Evolutionary conservation across 106 monocot species (phyloP).

Genomic region (Dendrobium catenatum): DNA sequence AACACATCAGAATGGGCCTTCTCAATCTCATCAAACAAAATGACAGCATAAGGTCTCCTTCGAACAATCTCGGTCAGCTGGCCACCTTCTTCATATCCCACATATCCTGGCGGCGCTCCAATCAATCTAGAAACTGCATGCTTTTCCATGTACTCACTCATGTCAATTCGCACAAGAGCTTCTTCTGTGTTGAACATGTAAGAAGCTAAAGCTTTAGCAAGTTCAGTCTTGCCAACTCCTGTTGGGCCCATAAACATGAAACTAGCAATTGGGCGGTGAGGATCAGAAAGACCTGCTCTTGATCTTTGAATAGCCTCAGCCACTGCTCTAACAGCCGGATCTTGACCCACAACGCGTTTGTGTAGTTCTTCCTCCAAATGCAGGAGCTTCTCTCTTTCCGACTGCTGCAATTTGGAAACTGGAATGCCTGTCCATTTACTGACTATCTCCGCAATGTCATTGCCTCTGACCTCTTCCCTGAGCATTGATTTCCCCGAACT

Average conservation of each 20-base stretch:
- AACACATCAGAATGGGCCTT: slow-evolving; percentile 98
- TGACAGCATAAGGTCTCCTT: slow-evolving; percentile 81
- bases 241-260: slow-evolving; percentile 99
- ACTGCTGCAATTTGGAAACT: slow-evolving; percentile 88
- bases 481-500: slow-evolving; percentile 94
- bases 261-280: slow-evolving; percentile 93
- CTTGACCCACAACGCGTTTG: slow-evolving; percentile 91
- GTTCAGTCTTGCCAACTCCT: slow-evolving; percentile 94
- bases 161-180: slow-evolving; percentile 94
- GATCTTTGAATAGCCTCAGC: slow-evolving; percentile 97
- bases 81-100: slow-evolving; percentile 98
- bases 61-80: slow-evolving; percentile 86
- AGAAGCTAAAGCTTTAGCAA: slow-evolving; percentile 90
- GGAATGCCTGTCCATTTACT: slow-evolving; percentile 99
- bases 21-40: slow-evolving; percentile 98
- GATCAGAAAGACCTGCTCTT: slow-evolving; percentile 89
- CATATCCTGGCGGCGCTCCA: slow-evolving; percentile 95
- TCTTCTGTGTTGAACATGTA: slow-evolving; percentile 98
- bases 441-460: slow-evolving; percentile 95
- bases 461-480: slow-evolving; percentile 84
- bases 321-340: slow-evolving; percentile 82
- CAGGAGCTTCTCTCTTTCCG: slow-evolving; percentile 91
- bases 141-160: slow-evolving; percentile 99
- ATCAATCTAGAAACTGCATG: slow-evolving; percentile 95
- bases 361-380: slow-evolving; percentile 93